A percentile compares a stretch with the other conserved stretches of the same genome.
These are phyloP conservation scores for Tylopilus felleus DNA, from an alignment of 768 basidiomycete species.

Conservation along the genomic window DNA sequence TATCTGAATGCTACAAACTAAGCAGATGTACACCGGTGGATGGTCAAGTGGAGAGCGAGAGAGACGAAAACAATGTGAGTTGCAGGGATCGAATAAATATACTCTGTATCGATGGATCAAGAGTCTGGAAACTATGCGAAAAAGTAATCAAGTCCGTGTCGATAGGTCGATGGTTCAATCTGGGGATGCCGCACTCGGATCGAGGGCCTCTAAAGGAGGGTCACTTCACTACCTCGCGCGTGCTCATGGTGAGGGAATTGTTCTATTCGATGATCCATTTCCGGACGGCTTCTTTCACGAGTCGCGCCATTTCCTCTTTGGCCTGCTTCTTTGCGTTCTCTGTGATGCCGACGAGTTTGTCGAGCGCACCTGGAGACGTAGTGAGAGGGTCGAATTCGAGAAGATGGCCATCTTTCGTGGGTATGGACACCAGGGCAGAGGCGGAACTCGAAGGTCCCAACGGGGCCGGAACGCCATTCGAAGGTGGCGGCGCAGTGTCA, in stretches of 20 bases:
- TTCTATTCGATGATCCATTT: constrained; percentile 63
- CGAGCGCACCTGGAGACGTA: constrained; percentile 67
- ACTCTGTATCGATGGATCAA: not conserved
- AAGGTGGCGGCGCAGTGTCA: not conserved
- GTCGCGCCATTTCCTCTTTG: constrained; percentile 66
- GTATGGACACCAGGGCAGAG: constrained; percentile 70
- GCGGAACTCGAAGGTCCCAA: constrained; percentile 22
- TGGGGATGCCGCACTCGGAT: not conserved
- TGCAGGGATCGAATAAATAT: constrained; percentile 15
- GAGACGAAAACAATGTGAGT: not conserved
- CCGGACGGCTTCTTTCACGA: constrained; percentile 69
- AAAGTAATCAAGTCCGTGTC: not conserved
- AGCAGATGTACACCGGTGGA: constrained; percentile 18
- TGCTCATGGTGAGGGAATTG: no score
- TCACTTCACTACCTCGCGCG: not conserved
- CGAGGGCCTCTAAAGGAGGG: not conserved
- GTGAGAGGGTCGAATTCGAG: constrained; percentile 82
- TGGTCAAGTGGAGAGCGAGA: not conserved
- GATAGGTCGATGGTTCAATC: not conserved
- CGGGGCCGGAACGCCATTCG: not conserved
- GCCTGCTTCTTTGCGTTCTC: constrained; percentile 83
- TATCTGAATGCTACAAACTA: constrained; percentile 16
- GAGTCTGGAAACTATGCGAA: constrained; percentile 1
- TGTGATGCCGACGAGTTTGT: constrained; percentile 74
- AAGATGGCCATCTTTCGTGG: constrained; percentile 76